Evolutionary conservation across 2,329 filamentous ascomycete genomes (phyloP), one percentile per base, ranked within the genome.

Genomic region (Botrytis cinerea): DNA sequence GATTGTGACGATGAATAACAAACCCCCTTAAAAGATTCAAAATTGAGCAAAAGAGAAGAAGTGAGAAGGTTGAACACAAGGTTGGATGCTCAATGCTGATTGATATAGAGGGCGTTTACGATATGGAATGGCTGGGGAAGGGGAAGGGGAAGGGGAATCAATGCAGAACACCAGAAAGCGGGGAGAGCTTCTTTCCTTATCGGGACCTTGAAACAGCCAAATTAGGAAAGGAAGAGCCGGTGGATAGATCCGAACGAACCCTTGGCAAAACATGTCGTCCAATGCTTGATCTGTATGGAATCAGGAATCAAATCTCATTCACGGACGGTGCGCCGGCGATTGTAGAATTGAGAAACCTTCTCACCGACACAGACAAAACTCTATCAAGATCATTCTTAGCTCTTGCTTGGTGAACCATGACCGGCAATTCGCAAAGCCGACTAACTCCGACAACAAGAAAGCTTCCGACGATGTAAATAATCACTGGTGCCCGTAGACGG

Each of bases 161-260:
- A 51, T 51, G 63, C 45, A 38, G 16, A 46, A 38, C 22, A 67
- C 20, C 14, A 32, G 57, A 73, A 74, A 71, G 75, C 74, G 74
- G 75, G 75, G 66, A 74, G 67, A 77, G 75, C 75, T 77, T 71
- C 68, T 77, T 77, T 74, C 76, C 75, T 73, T 22, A 73, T 76
- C 73, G 46, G 72, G 73, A 60, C 45, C 20, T 46, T 38, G n/a
- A 54, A 54, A 51, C 22, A 40, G 46, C 64, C 22, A 7, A 20
- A 67, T 67, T 28, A 7, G 63, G 45, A 67, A 54, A 54, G 22
- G 46, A 18, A 40, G n/a, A 46, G 14, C 25, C 64, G 46, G 64
- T 46, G 64, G n/a, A 40, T 18, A 2, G 64, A 67, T 28, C 64
- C 64, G 64, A 40, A 32, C 32, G 25, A 67, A 12, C 18, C 32